Base-by-base conservation (phyloP, 2,329 filamentous ascomycete species). In the Stachybotrys echinatus region DNA sequence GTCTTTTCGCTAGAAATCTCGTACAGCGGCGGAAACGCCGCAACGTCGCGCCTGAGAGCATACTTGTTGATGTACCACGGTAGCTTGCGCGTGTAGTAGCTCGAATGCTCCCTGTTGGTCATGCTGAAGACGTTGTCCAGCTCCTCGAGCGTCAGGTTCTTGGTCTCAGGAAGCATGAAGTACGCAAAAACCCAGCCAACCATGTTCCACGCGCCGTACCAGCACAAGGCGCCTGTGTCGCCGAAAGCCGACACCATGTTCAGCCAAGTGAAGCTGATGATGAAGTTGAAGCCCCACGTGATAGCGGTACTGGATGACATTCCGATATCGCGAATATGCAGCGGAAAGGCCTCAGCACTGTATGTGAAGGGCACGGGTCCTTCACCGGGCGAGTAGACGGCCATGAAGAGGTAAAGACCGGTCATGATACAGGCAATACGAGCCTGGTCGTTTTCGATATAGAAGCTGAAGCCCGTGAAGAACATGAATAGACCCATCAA, bases 341-440 rank as follows among this genome's bases (percentile, higher is more conserved):
- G 63, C 0, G 79, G 79, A 54, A 81, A 82, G 0, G 77, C 79
- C 55, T 83, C 80, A 1, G 79, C 79, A 0, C 76, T 80, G 59
- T 83, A 83, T 0, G 79, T 82, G 55, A 82, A 82, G 0, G 80
- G 79, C 0, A 83, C 79, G 0, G 79, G 78, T 0, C 80, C 79
- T 45, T 79, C 75, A 17, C 80, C 79, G 0, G 77, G 76, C 0
- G 69, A 72, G 55, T 73, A 73, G 12, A 70, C 61, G 1, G 66
- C 63, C 55, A 67, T 68, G 48, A 73, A 73, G 5, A 71, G 52
- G 52, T 72, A 73, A 2, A 73, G 62, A 0, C 69, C 68, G 0
- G 63, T 52, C 2, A 67, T 66, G 10, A 73, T 60, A n/a, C 61
- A 65, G 1, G 52, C 67, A 7, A 71, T 58, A 3, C 60, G 61